These are phyloP conservation scores for Phytophthora palmivora DNA, from an alignment of 352 stramenopile genomes.

Conservation along the genomic window DNA sequence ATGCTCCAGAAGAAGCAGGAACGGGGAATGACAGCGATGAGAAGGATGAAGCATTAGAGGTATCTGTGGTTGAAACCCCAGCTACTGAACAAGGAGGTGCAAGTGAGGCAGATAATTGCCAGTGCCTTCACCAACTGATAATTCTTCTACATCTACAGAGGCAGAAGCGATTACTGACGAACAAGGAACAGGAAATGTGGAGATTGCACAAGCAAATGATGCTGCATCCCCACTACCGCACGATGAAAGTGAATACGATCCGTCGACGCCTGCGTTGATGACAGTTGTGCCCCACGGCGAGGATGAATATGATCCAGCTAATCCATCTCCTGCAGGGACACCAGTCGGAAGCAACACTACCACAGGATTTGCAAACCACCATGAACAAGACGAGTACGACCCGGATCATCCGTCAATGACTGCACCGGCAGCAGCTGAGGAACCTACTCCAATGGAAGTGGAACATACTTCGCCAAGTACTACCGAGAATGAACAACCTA, in stretches of 20 bases:
- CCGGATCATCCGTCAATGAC: conserved; percentile 48
- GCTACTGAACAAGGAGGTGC: background rate
- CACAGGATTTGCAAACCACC: conserved; percentile 5
- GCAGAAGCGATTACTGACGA: background rate
- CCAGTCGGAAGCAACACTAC: conserved; percentile 15
- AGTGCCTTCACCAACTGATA: background rate
- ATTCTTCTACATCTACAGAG: background rate
- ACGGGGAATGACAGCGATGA: conserved; percentile 5
- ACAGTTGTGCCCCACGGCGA: conserved; percentile 34
- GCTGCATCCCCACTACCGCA: conserved; percentile 7
- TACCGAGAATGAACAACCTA: conserved; percentile 1
- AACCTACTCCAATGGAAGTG: conserved; percentile 31
- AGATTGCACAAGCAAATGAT: background rate
- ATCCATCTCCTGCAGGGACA: conserved; percentile 33
- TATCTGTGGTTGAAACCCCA: background rate
- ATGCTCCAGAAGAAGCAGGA: background rate
- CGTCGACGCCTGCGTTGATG: background rate
- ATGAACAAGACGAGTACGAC: conserved; percentile 48
- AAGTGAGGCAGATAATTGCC: background rate
- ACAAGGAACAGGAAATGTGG: conserved; percentile 6
- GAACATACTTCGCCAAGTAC: conserved; percentile 10
- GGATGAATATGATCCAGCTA: conserved; percentile 51
- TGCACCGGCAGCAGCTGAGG: conserved; percentile 7
- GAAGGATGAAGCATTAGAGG: background rate
- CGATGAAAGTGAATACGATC: conserved; percentile 37